These are phyloP conservation scores for Prunus dulcis DNA, from an alignment of 306 rosid genomes.

Conservation along the genomic window DNA sequence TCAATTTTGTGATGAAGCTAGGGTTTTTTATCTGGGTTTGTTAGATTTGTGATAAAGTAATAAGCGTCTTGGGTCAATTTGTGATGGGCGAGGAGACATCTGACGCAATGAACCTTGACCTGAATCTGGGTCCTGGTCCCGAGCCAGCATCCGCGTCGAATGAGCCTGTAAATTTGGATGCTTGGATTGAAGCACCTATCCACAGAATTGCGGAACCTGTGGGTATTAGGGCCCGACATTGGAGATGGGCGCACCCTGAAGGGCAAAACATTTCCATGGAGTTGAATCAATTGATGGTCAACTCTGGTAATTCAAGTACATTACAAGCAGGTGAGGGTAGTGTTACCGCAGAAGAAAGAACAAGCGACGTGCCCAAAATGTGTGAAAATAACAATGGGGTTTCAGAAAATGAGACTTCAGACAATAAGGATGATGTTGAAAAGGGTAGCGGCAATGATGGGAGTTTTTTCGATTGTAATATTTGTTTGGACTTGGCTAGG, in stretches of 20 bases:
- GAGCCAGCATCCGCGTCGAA: slow-evolving; percentile 43
- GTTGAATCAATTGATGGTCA: slow-evolving; percentile 61
- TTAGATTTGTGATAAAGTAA: slow-evolving; percentile 28
- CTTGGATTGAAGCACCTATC: slow-evolving; percentile 53
- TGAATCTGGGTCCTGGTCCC: slow-evolving; percentile 87
- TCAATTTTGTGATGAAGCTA: slow-evolving; percentile 30
- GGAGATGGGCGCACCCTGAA: slow-evolving; percentile 56
- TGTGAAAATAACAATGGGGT: slow-evolving; percentile 66
- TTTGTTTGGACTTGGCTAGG: slow-evolving; percentile 84
- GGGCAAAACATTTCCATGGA: slow-evolving; percentile 48
- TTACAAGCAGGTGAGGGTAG: slow-evolving; percentile 92
- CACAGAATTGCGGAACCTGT: slow-evolving; percentile 50
- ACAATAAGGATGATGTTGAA: slow-evolving; percentile 64
- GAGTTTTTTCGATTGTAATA: slow-evolving; percentile 88
- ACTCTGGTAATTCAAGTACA: slow-evolving; percentile 49
- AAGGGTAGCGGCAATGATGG: slow-evolving; percentile 66
- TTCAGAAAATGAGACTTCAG: slow-evolving; percentile 46
- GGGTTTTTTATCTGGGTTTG: slow-evolving; percentile 36
- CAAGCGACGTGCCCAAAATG: slow-evolving; percentile 47
- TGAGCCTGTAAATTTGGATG: slow-evolving; percentile 54
- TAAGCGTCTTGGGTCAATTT: slow-evolving; percentile 24
- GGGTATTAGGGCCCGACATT: slow-evolving; percentile 52
- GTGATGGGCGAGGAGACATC: slow-evolving; percentile 82
- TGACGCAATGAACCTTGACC: slow-evolving; percentile 89
- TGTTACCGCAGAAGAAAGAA: slow-evolving; percentile 67